These are phyloP conservation scores for Penicillium sclerotiorum DNA, from an alignment of 2,329 filamentous ascomycete species.

Conservation along the genomic window DNA sequence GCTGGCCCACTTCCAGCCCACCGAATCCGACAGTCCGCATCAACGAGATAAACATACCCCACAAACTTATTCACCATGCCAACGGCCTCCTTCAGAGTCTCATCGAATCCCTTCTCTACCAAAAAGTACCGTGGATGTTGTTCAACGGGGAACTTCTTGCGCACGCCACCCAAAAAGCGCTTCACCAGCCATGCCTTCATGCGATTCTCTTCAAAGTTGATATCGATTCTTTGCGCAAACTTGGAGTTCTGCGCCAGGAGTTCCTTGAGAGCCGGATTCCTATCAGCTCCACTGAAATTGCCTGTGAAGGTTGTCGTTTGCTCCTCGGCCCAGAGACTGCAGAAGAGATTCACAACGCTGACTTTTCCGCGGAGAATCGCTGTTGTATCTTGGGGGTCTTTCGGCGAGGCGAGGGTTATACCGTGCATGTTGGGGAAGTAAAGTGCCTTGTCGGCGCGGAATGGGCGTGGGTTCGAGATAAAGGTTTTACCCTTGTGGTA, in stretches of 20 bases:
- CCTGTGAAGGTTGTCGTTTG: slow-evolving; percentile 76
- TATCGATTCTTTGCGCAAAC: slow-evolving; percentile 73
- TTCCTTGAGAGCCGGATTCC: slow-evolving; percentile 71
- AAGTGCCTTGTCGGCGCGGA: slow-evolving; percentile 77
- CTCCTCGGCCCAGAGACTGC: slow-evolving; percentile 79
- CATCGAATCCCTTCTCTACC: slow-evolving; percentile 59
- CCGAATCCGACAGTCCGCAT: slow-evolving; percentile 82
- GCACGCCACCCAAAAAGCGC: slow-evolving; percentile 55
- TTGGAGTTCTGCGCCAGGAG: slow-evolving; percentile 58
- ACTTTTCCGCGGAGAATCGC: slow-evolving; percentile 71
- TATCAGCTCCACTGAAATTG: slow-evolving; percentile 64
- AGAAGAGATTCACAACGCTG: slow-evolving; percentile 79
- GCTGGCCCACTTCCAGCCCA: slow-evolving; percentile 78
- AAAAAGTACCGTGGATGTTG: slow-evolving; percentile 63
- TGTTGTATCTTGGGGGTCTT: slow-evolving; percentile 69
- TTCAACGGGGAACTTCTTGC: slow-evolving; percentile 50
- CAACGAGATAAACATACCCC: slow-evolving; percentile 89
- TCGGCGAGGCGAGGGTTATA: slow-evolving; percentile 67
- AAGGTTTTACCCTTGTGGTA: slow-evolving; percentile 89
- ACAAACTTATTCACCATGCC: slow-evolving; percentile 80
- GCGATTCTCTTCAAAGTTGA: slow-evolving; percentile 85
- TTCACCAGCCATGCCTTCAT: slow-evolving; percentile 63
- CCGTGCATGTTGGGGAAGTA: slow-evolving; percentile 94
- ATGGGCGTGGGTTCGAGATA: slow-evolving; percentile 78
- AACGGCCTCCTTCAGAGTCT: slow-evolving; percentile 60